phyloP scores from a whole-genome alignment of 2,329 filamentous ascomycete species.

The Lachnellula cervina region DNA sequence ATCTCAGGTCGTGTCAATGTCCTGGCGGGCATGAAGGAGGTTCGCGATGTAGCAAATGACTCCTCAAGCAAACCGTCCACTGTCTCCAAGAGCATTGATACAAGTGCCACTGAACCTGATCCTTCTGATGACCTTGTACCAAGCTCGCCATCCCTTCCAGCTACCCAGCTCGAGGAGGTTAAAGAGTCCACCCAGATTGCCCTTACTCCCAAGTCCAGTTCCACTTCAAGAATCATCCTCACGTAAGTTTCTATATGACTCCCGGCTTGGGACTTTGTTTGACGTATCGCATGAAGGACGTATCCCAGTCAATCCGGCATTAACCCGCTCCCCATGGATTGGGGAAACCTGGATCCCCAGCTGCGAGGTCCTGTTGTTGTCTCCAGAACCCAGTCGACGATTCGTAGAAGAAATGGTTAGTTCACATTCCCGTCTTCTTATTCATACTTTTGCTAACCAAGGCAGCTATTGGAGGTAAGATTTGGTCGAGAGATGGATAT shows the following conservation, averaged over 20 bases:
- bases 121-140: constrained; percentile 26
- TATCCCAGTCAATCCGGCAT: constrained; percentile 94
- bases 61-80: constrained; percentile 1
- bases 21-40: constrained; percentile 52
- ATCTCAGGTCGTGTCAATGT: constrained; percentile 59
- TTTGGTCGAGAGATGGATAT: not conserved
- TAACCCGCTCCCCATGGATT: constrained; percentile 81
- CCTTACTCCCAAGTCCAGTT: constrained; percentile 33
- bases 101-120: constrained; percentile 9
- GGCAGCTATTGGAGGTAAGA: constrained; percentile 55
- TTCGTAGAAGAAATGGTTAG: constrained; percentile 75
- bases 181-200: constrained; percentile 9
- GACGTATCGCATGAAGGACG: constrained; percentile 46
- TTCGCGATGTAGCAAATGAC: constrained; percentile 42
- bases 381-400: constrained; percentile 68
- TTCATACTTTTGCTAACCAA: constrained; percentile 31
- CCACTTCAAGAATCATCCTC: constrained; percentile 58
- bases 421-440: constrained; percentile 15
- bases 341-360: constrained; percentile 73
- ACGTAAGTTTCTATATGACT: constrained; percentile 38
- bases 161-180: constrained; percentile 20
- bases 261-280: not conserved
- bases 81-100: constrained; percentile 11
- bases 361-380: constrained; percentile 85
- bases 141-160: constrained; percentile 29